Percentiles rank a stretch among this genome's conserved stretches.
phyloP scores from a whole-genome alignment of 257 asterid species.

The Solanum microdontum region DNA sequence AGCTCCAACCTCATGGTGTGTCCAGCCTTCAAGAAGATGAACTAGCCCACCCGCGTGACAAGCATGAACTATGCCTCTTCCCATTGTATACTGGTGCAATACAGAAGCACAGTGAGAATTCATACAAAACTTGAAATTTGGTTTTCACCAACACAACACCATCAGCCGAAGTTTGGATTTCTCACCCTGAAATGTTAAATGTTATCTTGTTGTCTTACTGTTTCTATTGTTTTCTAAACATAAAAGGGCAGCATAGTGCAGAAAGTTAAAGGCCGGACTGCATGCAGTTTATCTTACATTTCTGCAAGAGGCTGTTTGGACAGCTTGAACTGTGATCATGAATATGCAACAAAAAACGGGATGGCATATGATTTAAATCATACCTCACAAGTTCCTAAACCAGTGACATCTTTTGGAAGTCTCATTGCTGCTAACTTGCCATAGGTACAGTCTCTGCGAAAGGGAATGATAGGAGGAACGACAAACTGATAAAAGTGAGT shows the following conservation, averaged over 20 bases:
- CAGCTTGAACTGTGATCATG: background rate
- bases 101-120: background rate
- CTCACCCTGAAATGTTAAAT: background rate
- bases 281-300: background rate
- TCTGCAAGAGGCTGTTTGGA: background rate
- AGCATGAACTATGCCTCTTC: conserved; percentile 88
- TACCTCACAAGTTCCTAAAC: conserved; percentile 91
- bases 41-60: conserved; percentile 95
- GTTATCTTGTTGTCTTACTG: too few relatives aligned
- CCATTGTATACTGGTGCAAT: conserved; percentile 64
- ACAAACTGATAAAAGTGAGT: conserved; percentile 81
- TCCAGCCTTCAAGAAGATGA: conserved; percentile 82
- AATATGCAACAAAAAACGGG: background rate
- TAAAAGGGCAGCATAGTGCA: too few relatives aligned
- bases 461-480: conserved; percentile 71
- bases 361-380: background rate
- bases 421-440: conserved; percentile 81
- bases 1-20: conserved; percentile 88
- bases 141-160: background rate
- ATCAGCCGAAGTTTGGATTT: background rate
- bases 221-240: too few relatives aligned
- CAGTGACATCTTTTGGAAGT: conserved; percentile 75
- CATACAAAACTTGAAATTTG: background rate
- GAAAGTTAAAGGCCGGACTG: background rate
- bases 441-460: conserved; percentile 82